phyloP scores from a whole-genome alignment of 2,329 filamentous ascomycete genomes.

The Sphaerulina vaccinii region DNA sequence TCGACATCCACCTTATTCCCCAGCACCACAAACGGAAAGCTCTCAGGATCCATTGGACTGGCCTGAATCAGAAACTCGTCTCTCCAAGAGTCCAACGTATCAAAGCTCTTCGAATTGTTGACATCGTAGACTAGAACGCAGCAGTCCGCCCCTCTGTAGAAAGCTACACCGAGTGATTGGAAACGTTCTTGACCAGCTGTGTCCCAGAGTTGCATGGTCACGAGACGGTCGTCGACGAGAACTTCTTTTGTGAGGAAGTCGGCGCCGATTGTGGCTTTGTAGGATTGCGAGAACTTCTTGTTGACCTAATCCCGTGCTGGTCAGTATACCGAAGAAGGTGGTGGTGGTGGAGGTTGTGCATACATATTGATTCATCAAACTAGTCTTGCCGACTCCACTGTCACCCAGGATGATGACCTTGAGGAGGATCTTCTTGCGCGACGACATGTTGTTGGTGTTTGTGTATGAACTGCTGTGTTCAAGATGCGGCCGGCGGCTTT shows the following conservation, averaged over 20 bases:
- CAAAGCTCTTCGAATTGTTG: constrained; percentile 99
- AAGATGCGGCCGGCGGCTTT: background rate
- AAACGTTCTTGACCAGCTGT: constrained; percentile 97
- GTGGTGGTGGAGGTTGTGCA: constrained; percentile 37
- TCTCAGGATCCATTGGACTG: constrained; percentile 91
- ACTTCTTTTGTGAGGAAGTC: constrained; percentile 99
- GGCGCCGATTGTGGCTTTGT: constrained; percentile 98
- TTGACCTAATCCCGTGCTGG: too few relatives aligned
- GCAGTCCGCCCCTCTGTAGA: constrained; percentile 96
- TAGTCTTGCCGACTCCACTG: constrained; percentile 98
- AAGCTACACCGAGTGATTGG: constrained; percentile 93
- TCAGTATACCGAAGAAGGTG: too few relatives aligned
- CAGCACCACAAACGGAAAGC: constrained; percentile 95
- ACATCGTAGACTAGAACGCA: constrained; percentile 98
- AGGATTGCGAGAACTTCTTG: constrained; percentile 99
- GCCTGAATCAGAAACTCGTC: constrained; percentile 98
- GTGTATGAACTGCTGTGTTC: background rate
- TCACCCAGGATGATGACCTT: constrained; percentile 92
- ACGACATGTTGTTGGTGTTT: constrained; percentile 33
- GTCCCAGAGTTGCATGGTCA: constrained; percentile 99
- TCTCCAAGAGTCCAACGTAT: constrained; percentile 96
- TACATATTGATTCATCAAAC: constrained; percentile 99
- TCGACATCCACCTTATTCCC: constrained; percentile 99
- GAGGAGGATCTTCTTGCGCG: constrained; percentile 41
- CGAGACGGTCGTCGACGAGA: constrained; percentile 90